Conservation (phyloP, 2,329 filamentous ascomycete genomes). For the Stagonosporopsis rhizophila region DNA sequence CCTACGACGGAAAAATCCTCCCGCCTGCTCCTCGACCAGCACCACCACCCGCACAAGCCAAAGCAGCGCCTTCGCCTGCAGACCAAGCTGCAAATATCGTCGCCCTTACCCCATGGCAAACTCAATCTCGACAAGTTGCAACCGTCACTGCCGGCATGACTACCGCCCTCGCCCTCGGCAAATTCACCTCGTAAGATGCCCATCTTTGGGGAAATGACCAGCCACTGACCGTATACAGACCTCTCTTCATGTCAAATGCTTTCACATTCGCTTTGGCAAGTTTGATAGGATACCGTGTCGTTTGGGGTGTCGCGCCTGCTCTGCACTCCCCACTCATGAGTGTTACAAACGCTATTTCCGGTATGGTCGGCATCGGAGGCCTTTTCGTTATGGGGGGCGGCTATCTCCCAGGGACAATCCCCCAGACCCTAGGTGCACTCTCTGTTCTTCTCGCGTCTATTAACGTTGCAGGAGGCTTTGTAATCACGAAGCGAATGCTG, state of each 20-base stretch:
- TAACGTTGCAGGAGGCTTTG: constrained; percentile 87
- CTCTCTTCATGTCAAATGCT: constrained; percentile 85
- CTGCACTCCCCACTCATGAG: constrained; percentile 91
- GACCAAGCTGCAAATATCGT: constrained; percentile 62
- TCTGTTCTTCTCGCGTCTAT: constrained; percentile 88
- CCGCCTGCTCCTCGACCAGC: constrained; percentile 76
- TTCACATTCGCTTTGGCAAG: constrained; percentile 86
- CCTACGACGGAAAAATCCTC: constrained; percentile 76
- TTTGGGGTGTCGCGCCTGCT: constrained; percentile 85
- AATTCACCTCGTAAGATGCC: constrained; percentile 68
- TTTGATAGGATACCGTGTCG: constrained; percentile 84
- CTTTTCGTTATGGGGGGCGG: constrained; percentile 89
- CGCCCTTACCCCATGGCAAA: constrained; percentile 81
- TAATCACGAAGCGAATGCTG: constrained; percentile 91
- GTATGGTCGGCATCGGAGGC: constrained; percentile 86
- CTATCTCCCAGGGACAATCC: constrained; percentile 66
- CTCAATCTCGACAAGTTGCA: constrained; percentile 76
- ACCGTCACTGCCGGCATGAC: constrained; percentile 80
- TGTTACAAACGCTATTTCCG: constrained; percentile 91
- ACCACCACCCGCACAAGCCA: constrained; percentile 64
- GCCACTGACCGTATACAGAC: constrained; percentile 43
- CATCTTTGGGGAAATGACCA: too few relatives aligned
- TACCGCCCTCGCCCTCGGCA: constrained; percentile 76
- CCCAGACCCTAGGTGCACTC: constrained; percentile 76
- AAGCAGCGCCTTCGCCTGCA: constrained; percentile 39